These are phyloP conservation scores for Tuctoria greenei DNA, from an alignment of 176 grass and related monocot genomes.

Conservation along the genomic window DNA sequence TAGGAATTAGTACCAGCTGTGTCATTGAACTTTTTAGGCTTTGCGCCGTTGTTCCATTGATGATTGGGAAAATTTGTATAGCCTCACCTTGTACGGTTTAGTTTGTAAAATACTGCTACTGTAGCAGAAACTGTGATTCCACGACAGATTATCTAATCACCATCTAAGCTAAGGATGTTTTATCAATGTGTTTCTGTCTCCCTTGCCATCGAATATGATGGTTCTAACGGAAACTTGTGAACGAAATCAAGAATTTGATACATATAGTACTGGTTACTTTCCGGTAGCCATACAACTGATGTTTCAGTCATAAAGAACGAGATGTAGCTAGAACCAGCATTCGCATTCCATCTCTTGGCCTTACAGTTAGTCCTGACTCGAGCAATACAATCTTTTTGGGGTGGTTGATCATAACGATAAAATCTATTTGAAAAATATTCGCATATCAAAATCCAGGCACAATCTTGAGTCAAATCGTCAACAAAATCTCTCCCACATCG, in stretches of 20 bases:
- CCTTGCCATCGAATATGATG: no score
- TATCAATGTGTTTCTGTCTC: no score
- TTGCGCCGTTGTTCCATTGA: background rate
- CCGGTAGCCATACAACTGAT: no score
- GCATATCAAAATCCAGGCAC: background rate
- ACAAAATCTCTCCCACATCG: background rate
- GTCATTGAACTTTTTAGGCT: background rate
- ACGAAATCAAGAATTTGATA: no score
- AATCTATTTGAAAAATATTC: slow-evolving; percentile 19
- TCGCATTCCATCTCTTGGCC: background rate
- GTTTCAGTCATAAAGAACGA: no score
- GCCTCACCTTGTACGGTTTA: slow-evolving; percentile 14
- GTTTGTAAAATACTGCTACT: background rate
- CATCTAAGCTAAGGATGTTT: background rate
- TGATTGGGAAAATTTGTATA: slow-evolving; percentile 2
- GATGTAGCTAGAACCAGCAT: background rate
- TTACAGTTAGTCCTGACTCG: background rate
- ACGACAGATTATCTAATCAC: background rate
- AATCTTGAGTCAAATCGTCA: background rate
- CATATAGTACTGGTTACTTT: no score
- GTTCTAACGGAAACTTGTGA: no score
- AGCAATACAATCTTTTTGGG: background rate
- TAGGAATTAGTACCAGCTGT: background rate
- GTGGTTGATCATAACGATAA: background rate
- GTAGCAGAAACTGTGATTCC: background rate